These are phyloP conservation scores for Pichia sp. DNA, from an alignment of 1,139 yeast genomes.

Conservation along the genomic window DNA sequence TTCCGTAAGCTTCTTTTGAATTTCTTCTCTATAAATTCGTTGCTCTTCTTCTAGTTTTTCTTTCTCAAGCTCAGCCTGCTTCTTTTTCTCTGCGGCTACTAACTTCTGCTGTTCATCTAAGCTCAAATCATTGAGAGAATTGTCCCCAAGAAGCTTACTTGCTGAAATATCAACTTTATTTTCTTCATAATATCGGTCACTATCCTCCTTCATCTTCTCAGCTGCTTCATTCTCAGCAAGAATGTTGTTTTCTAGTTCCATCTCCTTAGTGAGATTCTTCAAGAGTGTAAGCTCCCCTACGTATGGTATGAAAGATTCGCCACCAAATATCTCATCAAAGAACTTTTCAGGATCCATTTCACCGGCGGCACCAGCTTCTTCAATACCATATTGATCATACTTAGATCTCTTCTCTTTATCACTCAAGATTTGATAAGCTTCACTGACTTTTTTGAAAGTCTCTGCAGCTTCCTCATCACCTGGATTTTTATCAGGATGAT, in stretches of 20 bases:
- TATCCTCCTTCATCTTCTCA: conserved; percentile 18
- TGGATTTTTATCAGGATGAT: conserved; percentile 97
- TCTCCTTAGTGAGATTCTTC: conserved; percentile 69
- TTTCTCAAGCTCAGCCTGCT: conserved; percentile 51
- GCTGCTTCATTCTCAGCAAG: conserved; percentile 29
- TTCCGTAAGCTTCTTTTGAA: conserved; percentile 56
- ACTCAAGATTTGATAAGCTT: conserved; percentile 79
- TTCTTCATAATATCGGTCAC: conserved; percentile 12
- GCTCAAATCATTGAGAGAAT: conserved; percentile 19
- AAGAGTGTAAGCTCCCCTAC: conserved; percentile 88
- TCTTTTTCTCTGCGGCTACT: conserved; percentile 37
- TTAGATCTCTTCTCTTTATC: conserved; percentile 65
- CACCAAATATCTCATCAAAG: conserved; percentile 65
- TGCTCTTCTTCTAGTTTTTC: conserved; percentile 80
- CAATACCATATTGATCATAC: conserved; percentile 73
- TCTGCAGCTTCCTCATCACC: conserved; percentile 75
- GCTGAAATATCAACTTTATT: conserved; percentile 1
- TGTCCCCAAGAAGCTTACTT: conserved; percentile 19
- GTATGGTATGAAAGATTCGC: conserved; percentile 53
- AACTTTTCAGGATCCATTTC: conserved; percentile 27
- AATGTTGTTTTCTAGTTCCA: conserved; percentile 50
- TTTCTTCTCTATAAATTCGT: conserved; percentile 60
- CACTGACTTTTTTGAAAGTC: conserved; percentile 47
- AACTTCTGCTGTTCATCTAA: conserved; percentile 27
- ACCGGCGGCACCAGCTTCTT: conserved; percentile 41